Evolutionary conservation across 2,329 filamentous ascomycete species (phyloP).

Genomic region (Fusarium devonianum): DNA sequence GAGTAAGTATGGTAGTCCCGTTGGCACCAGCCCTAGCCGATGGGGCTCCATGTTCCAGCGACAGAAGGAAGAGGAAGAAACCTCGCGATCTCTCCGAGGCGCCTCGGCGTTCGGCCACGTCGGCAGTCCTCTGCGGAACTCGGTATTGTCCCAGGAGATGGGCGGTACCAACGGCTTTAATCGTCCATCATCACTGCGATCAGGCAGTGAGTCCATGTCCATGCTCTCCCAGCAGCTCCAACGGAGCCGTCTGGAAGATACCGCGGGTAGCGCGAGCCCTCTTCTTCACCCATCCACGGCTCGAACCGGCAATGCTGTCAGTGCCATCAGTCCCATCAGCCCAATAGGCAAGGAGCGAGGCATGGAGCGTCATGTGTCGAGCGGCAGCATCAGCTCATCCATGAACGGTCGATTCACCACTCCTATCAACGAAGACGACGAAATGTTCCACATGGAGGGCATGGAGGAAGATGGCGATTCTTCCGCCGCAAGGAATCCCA

Average conservation of each 20-base stretch:
- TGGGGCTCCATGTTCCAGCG: slow-evolving; percentile 69
- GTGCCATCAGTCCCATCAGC: slow-evolving; percentile 49
- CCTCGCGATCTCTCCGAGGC: slow-evolving; percentile 47
- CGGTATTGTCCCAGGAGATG: slow-evolving; percentile 64
- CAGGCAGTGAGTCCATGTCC: slow-evolving; percentile 61
- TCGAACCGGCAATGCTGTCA: slow-evolving; percentile 47
- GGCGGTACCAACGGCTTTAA: slow-evolving; percentile 51
- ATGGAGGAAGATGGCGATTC: slow-evolving; percentile 70
- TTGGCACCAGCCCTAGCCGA: slow-evolving; percentile 65
- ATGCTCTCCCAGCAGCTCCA: slow-evolving; percentile 69
- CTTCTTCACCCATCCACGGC: slow-evolving; percentile 60
- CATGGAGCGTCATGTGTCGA: slow-evolving; percentile 66
- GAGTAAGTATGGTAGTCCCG: slow-evolving; percentile 68
- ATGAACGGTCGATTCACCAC: slow-evolving; percentile 66
- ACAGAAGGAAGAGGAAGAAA: slow-evolving; percentile 65
- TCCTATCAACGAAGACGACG: slow-evolving; percentile 70
- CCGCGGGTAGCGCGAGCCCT: slow-evolving; percentile 54
- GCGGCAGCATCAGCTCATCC: slow-evolving; percentile 63
- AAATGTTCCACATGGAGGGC: slow-evolving; percentile 66
- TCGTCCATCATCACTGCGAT: slow-evolving; percentile 50
- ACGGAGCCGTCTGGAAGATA: slow-evolving; percentile 62
- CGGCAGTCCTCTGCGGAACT: slow-evolving; percentile 70
- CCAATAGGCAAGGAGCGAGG: slow-evolving; percentile 52
- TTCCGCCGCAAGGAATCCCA: slow-evolving; percentile 54
- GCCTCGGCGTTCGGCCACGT: slow-evolving; percentile 70